Evolutionary conservation across 768 basidiomycete species (phyloP).

Genomic region (Trametes cingulata): DNA sequence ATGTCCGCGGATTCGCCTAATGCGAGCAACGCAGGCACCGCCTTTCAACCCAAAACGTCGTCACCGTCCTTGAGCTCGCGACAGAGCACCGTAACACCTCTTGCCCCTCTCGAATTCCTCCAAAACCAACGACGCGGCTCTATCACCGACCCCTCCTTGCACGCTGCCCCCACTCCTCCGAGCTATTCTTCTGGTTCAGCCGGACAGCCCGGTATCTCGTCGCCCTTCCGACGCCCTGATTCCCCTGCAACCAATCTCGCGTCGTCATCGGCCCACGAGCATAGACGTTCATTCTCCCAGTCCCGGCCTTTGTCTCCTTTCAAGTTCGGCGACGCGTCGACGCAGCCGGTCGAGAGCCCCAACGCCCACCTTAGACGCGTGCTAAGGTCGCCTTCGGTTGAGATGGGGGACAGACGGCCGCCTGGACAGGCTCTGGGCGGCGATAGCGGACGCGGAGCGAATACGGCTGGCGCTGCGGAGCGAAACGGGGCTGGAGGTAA

Average conservation of each 20-base stretch:
- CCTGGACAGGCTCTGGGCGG: slow-evolving; percentile 11
- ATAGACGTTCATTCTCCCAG: slow-evolving; percentile 39
- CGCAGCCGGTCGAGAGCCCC: slow-evolving; percentile 27
- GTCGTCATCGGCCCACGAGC: slow-evolving; percentile 29
- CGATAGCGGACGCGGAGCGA: slow-evolving; percentile 14
- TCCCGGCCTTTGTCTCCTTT: slow-evolving; percentile 67
- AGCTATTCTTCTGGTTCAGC: slow-evolving; percentile 20
- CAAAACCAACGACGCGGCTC: slow-evolving; percentile 83
- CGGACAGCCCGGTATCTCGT: slow-evolving; percentile 23
- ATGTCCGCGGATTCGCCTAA: slow-evolving; percentile 19
- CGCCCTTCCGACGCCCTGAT: slow-evolving; percentile 24
- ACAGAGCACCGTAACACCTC: slow-evolving; percentile 56
- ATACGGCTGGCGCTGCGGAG: slow-evolving; percentile 3
- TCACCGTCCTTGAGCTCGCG: slow-evolving; percentile 36
- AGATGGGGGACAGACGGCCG: slow-evolving; percentile 23
- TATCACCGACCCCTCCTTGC: slow-evolving; percentile 80
- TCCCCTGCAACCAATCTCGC: slow-evolving; percentile 23
- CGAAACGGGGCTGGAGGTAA: slow-evolving; percentile 21
- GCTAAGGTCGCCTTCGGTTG: slow-evolving; percentile 29
- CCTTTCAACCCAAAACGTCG: slow-evolving; percentile 30
- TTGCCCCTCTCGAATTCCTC: slow-evolving; percentile 76
- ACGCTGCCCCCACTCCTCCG: slow-evolving; percentile 45
- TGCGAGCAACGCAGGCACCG: slow-evolving; percentile 24
- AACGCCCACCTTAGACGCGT: slow-evolving; percentile 34
- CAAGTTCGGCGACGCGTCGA: slow-evolving; percentile 68